A percentile compares a stretch with the other conserved stretches of the same genome.
phyloP scores from a whole-genome alignment of 768 basidiomycete genomes.

The Boletus rubropictus region DNA sequence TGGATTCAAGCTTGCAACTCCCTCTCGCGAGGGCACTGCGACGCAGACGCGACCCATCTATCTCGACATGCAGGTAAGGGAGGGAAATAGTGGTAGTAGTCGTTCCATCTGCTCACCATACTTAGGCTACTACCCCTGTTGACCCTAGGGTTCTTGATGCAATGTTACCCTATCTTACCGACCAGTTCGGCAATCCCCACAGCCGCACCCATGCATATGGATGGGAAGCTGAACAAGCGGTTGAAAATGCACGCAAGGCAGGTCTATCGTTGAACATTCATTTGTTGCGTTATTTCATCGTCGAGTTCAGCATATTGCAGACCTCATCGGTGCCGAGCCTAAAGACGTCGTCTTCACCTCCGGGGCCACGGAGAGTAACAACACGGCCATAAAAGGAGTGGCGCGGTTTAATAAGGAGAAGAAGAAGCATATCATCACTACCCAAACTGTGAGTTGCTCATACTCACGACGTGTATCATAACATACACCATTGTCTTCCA shows the following conservation, averaged over 20 bases:
- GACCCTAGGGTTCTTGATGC: constrained; percentile 95
- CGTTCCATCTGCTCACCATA: constrained; percentile 5
- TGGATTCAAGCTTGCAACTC: constrained; percentile 74
- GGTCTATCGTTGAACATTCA: constrained; percentile 9
- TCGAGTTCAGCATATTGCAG: constrained; percentile 68
- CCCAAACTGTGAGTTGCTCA: constrained; percentile 68
- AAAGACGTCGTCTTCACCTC: constrained; percentile 98
- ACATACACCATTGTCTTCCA: constrained; percentile 27
- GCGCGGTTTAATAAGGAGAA: constrained; percentile 93
- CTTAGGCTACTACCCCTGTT: constrained; percentile 91
- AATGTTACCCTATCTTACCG: constrained; percentile 93
- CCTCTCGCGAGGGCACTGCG: constrained; percentile 50
- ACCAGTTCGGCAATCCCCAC: constrained; percentile 97
- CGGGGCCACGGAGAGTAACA: constrained; percentile 96
- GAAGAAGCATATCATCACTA: constrained; percentile 90
- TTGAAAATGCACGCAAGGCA: constrained; percentile 87
- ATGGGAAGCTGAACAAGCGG: constrained; percentile 96
- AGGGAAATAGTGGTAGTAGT: background rate
- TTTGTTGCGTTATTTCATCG: background rate
- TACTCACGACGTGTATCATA: background rate
- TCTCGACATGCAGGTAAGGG: constrained; percentile 88
- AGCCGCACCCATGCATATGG: constrained; percentile 98
- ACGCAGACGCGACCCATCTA: constrained; percentile 83
- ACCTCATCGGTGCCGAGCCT: constrained; percentile 86
- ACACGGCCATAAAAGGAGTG: constrained; percentile 95